Evolutionary conservation across 2,329 filamentous ascomycete genomes (phyloP).

Genomic region (Canariomyces notabilis): DNA sequence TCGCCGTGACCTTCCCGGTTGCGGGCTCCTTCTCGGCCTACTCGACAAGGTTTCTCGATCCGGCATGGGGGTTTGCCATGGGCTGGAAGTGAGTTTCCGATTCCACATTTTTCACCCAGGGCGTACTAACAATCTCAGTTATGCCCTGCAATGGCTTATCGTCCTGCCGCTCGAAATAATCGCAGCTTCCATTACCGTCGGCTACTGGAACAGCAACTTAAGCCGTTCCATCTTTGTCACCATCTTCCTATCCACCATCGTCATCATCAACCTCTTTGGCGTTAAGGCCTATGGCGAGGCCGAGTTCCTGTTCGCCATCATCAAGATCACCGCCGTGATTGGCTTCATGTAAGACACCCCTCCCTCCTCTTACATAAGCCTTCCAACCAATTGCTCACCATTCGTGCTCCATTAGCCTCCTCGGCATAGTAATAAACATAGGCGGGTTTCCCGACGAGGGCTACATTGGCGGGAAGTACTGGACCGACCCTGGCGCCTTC

Average conservation of each 20-base stretch:
- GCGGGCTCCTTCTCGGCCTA: constrained; percentile 90
- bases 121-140: constrained; percentile 42
- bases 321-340: constrained; percentile 82
- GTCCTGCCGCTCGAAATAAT: constrained; percentile 82
- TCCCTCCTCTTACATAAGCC: neutral
- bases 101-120: neutral
- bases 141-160: constrained; percentile 82
- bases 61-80: constrained; percentile 93
- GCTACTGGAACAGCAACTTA: constrained; percentile 66
- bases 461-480: constrained; percentile 77
- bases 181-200: constrained; percentile 76
- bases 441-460: constrained; percentile 68
- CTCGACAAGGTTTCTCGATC: constrained; percentile 87
- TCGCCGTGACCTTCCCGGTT: constrained; percentile 85
- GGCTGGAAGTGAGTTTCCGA: constrained; percentile 76
- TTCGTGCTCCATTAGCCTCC: constrained; percentile 53
- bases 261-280: constrained; percentile 80
- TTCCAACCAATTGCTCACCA: constrained; percentile 19
- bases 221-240: constrained; percentile 73
- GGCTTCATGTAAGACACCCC: constrained; percentile 68
- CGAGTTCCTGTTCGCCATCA: constrained; percentile 78
- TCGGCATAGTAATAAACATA: constrained; percentile 80
- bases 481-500: constrained; percentile 77
- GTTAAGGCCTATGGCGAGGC: constrained; percentile 87
- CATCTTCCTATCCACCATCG: constrained; percentile 71